These are phyloP conservation scores for Capronia americana DNA, from an alignment of 2,329 filamentous ascomycete genomes.

Conservation along the genomic window DNA sequence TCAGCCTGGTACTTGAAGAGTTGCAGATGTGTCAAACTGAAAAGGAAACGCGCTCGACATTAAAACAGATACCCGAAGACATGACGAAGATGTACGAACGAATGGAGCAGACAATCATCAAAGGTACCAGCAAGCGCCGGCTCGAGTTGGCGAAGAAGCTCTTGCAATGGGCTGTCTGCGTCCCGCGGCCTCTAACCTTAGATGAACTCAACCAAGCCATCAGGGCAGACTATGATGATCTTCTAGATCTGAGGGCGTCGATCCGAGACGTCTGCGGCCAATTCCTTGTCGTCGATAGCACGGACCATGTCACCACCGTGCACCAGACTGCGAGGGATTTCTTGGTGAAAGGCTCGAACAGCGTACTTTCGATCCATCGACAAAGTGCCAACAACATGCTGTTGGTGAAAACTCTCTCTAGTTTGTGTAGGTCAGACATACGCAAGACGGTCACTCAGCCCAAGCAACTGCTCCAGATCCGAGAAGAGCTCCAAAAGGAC, in stretches of 20 bases:
- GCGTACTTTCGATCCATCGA: constrained; percentile 8
- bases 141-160: constrained; percentile 37
- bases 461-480: background rate
- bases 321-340: constrained; percentile 43
- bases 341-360: constrained; percentile 16
- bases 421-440: background rate
- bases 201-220: constrained; percentile 41
- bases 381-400: constrained; percentile 17
- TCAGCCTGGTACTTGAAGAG: constrained; percentile 33
- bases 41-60: constrained; percentile 30
- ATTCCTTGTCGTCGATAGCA: constrained; percentile 41
- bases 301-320: constrained; percentile 36
- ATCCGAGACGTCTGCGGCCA: constrained; percentile 42
- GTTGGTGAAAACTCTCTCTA: constrained; percentile 18
- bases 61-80: constrained; percentile 40
- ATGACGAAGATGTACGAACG: constrained; percentile 43
- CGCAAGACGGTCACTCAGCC: background rate
- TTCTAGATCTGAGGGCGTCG: constrained; percentile 37
- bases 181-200: constrained; percentile 38
- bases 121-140: constrained; percentile 13
- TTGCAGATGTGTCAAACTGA: constrained; percentile 35
- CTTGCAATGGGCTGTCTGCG: constrained; percentile 41
- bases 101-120: constrained; percentile 37
- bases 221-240: constrained; percentile 34
- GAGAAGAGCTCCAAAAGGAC: constrained; percentile 6